Evolutionary conservation across 192 early-diverging fungal species (phyloP).

Genomic region (Mortierella alpina): DNA sequence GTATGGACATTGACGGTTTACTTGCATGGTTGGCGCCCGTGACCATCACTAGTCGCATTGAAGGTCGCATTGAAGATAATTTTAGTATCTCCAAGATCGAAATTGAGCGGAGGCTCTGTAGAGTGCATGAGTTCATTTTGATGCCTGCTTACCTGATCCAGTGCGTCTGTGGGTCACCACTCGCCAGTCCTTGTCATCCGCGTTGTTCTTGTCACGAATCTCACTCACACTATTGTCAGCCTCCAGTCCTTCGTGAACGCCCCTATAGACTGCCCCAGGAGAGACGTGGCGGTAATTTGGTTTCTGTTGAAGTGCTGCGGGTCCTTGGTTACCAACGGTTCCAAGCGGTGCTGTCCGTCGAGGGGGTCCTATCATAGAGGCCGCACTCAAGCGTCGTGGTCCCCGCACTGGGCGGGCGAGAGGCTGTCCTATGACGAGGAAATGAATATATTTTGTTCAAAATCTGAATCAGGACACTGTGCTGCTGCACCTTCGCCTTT

Average conservation of each 20-base stretch:
- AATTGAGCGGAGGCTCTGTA: too few relatives aligned
- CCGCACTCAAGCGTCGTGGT: constrained; percentile 21
- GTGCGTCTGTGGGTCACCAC: not conserved
- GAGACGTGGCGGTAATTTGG: constrained; percentile 40
- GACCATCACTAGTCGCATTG: not conserved
- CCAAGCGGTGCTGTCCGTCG: constrained; percentile 20
- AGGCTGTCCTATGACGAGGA: too few relatives aligned
- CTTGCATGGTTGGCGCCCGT: constrained; percentile 2
- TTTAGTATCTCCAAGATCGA: not conserved
- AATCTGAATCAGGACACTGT: too few relatives aligned
- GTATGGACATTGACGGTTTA: constrained; percentile 13
- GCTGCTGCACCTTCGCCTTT: too few relatives aligned
- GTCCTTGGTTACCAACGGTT: constrained; percentile 19
- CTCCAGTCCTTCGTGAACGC: constrained; percentile 28
- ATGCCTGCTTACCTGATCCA: not conserved
- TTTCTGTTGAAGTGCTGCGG: constrained; percentile 22
- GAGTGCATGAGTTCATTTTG: not conserved
- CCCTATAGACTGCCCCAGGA: constrained; percentile 22
- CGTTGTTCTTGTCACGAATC: not conserved
- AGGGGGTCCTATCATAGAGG: constrained; percentile 21
- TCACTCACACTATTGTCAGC: constrained; percentile 3
- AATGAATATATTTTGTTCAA: too few relatives aligned
- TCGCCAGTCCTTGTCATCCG: not conserved
- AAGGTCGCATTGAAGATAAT: not conserved
- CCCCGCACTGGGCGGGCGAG: not conserved